phyloP scores from a whole-genome alignment of 2,329 filamentous ascomycete genomes.

The Colletotrichum sidae region DNA sequence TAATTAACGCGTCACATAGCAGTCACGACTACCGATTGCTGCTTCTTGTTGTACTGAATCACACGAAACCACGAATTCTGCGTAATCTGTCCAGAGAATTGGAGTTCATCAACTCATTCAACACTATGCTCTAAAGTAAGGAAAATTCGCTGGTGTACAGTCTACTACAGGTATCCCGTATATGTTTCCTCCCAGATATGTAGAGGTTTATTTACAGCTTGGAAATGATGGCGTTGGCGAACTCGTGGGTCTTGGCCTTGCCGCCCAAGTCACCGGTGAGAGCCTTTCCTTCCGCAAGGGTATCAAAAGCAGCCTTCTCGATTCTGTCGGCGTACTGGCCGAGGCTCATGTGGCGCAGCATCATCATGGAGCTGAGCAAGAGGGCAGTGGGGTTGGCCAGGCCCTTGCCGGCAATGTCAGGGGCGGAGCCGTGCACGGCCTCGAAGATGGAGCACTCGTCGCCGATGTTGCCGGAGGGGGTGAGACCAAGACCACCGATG shows the following conservation, averaged over 20 bases:
- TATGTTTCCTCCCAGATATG: constrained; percentile 12
- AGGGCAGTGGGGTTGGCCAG: constrained; percentile 98
- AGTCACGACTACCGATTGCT: too few species aligned
- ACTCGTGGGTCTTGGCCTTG: constrained; percentile 95
- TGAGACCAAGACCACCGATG: constrained; percentile 96
- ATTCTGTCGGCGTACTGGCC: constrained; percentile 86
- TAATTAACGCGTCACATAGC: too few species aligned
- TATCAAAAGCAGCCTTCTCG: constrained; percentile 94
- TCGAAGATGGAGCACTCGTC: constrained; percentile 99
- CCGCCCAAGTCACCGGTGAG: constrained; percentile 97
- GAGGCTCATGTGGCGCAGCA: constrained; percentile 98
- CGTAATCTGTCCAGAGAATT: not conserved
- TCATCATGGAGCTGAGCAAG: constrained; percentile 97
- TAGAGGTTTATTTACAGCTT: constrained; percentile 63
- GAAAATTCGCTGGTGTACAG: constrained; percentile 39
- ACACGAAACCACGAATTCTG: too few species aligned
- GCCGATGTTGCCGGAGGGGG: constrained; percentile 97
- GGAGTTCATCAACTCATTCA: constrained; percentile 37
- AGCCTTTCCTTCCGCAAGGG: constrained; percentile 93
- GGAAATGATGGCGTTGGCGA: constrained; percentile 88
- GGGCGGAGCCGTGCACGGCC: constrained; percentile 96
- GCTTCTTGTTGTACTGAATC: too few species aligned
- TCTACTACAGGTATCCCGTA: constrained; percentile 37
- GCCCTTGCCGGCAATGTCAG: constrained; percentile 95
- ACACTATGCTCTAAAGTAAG: constrained; percentile 36